Conservation (phyloP, 345 rosid species). For the Pseudoturritis turrita region DNA sequence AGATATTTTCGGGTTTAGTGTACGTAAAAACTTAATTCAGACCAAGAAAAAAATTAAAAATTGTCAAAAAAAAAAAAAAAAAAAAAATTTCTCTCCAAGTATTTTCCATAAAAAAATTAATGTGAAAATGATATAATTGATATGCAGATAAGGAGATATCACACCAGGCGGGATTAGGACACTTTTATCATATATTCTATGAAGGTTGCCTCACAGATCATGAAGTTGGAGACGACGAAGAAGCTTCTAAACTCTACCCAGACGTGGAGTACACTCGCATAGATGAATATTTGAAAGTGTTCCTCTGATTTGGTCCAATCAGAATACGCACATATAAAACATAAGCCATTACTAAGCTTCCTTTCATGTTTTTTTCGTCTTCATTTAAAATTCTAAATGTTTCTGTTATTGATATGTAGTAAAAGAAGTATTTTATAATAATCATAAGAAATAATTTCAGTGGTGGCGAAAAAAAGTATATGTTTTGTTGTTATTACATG, state of each 20-base stretch:
- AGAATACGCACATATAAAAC: not conserved
- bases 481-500: no score
- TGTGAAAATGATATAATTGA: not conserved
- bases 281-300: slow-evolving; percentile 54
- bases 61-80: no score
- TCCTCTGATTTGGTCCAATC: not conserved
- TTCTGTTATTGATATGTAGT: no score
- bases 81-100: no score
- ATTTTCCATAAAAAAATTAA: no score
- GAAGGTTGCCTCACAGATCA: slow-evolving; percentile 83
- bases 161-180: slow-evolving; percentile 59
- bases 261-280: slow-evolving; percentile 60
- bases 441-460: no score
- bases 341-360: not conserved
- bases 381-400: not conserved
- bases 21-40: no score
- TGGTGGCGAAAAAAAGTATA: no score
- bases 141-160: slow-evolving; percentile 7
- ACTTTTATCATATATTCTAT: slow-evolving; percentile 74
- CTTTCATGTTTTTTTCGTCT: not conserved
- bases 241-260: slow-evolving; percentile 71
- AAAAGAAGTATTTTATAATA: no score
- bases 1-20: no score
- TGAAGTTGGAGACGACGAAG: slow-evolving; percentile 50
- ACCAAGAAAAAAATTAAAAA: no score